phyloP scores from a whole-genome alignment of 2,329 filamentous ascomycete species.

The Phyllosticta citriasiana region DNA sequence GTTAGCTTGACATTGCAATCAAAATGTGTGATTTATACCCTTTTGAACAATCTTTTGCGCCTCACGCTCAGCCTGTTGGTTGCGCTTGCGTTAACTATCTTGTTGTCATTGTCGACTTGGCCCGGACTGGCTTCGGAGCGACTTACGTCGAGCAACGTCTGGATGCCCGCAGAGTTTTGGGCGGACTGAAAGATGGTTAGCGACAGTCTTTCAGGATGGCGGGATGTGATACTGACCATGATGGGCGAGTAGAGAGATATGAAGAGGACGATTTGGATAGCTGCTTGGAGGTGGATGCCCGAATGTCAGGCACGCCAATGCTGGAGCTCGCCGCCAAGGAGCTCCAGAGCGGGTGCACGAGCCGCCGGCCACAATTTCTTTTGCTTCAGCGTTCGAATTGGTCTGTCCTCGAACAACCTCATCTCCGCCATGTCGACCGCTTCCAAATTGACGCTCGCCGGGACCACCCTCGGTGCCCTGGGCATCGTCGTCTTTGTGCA shows the following conservation, averaged over 20 bases:
- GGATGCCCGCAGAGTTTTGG: slow-evolving; percentile 96
- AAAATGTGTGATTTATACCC: slow-evolving; percentile 44
- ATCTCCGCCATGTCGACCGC: slow-evolving; percentile 69
- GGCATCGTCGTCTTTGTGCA: slow-evolving; percentile 79
- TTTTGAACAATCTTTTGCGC: slow-evolving; percentile 98
- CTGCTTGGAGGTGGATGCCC: slow-evolving; percentile 7
- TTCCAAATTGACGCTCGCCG: slow-evolving; percentile 74
- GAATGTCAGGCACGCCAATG: slow-evolving; percentile 2
- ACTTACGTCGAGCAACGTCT: slow-evolving; percentile 94
- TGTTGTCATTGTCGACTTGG: slow-evolving; percentile 17
- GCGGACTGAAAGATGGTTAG: slow-evolving; percentile 58
- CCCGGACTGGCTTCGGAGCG: slow-evolving; percentile 1
- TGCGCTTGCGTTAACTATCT: slow-evolving; percentile 26
- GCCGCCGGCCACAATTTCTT: neutral
- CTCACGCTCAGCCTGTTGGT: slow-evolving; percentile 78
- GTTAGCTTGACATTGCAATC: neutral
- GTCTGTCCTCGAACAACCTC: neutral
- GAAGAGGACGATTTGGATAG: neutral
- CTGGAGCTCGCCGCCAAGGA: slow-evolving; percentile 10
- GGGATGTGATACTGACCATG: slow-evolving; percentile 6
- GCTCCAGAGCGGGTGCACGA: slow-evolving; percentile 6
- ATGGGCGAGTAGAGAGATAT: slow-evolving; percentile 3
- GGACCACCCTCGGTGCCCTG: slow-evolving; percentile 65
- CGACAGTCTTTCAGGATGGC: neutral
- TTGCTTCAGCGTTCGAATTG: neutral